phyloP scores from a whole-genome alignment of 2,329 filamentous ascomycete genomes.

The Pyrenochaeta sp. region DNA sequence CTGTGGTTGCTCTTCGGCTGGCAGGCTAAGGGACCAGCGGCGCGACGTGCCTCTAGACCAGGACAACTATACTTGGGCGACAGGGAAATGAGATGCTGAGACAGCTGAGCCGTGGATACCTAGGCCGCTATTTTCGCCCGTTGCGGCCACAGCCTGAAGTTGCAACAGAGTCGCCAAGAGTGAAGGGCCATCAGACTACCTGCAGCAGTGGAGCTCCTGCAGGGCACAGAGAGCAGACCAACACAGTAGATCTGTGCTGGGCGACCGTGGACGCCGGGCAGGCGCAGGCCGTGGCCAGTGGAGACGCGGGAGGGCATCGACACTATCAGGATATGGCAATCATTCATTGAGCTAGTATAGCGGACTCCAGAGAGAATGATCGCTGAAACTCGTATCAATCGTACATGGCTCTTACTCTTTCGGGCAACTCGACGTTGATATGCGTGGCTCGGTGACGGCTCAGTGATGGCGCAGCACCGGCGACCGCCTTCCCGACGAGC shows the following conservation, averaged over 20 bases:
- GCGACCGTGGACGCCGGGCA: not conserved
- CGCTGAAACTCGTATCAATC: not conserved
- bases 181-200: not conserved
- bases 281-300: not conserved
- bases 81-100: slow-evolving; percentile 2
- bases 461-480: slow-evolving; percentile 30
- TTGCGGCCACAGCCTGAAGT: slow-evolving; percentile 3
- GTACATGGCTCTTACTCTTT: slow-evolving; percentile 1
- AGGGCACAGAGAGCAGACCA: not conserved
- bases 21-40: slow-evolving; percentile 4
- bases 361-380: not conserved
- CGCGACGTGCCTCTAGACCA: slow-evolving; percentile 1
- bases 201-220: not conserved
- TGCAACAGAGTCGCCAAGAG: slow-evolving; percentile 1
- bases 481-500: slow-evolving; percentile 15
- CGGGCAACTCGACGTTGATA: not conserved
- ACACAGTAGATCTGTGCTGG: not conserved
- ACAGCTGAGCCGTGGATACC: not conserved
- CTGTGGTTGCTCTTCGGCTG: not conserved
- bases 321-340: not conserved
- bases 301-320: not conserved
- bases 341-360: not conserved
- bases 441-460: slow-evolving; percentile 17
- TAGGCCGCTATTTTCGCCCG: not conserved
- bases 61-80: slow-evolving; percentile 4